Base-by-base conservation (phyloP, 306 rosid species). In the Acacia confusa region DNA sequence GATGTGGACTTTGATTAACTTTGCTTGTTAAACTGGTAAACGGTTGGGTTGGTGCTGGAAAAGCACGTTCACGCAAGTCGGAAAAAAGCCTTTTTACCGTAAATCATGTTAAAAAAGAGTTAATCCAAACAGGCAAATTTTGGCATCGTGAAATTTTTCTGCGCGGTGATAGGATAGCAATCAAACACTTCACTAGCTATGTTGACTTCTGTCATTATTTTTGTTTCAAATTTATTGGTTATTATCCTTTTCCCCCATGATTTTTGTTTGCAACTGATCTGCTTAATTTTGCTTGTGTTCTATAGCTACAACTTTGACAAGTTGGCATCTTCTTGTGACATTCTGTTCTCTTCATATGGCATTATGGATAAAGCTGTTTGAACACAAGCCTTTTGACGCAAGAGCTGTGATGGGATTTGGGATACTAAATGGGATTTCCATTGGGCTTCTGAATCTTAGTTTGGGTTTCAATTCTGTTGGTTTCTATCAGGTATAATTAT, bases 301-400 rank as follows among this genome's bases (percentile, higher is more conserved):
- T n/a, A 20, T 55, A 95, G 97, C 99, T 69, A 95, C 97, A 71
- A 95, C 99, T 73, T 89, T 95, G 94, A 95, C 99, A 76, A 95
- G 97, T 88, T 95, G 99, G 99, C 99, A 95, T 88, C 94, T 95
- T 73, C 93, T 95, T 25, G 99, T 95, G 81, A 95, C 99, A 22
- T 95, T 95, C 82, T 95, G 97, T 85, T 93, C 99, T 64, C 97
- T 95, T 87, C 95, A 95, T 53, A 90, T 81, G 87, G 99, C 99
- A 58, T 82, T 90, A 63, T 86, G 76, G 81, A 83, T 95, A 93
- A 91, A 88, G 87, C 83, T 95, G 75, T 95, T 95, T 83, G 99
- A 95, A 69, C 97, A 93, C 86, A 95, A 95, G 82, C 87, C 97
- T 63, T 90, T 95, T 80, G 99, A 95, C 69, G 91, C 78, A 74